Evolutionary conservation across 2,329 filamentous ascomycete species (phyloP).

Genomic region (Claviceps africana): DNA sequence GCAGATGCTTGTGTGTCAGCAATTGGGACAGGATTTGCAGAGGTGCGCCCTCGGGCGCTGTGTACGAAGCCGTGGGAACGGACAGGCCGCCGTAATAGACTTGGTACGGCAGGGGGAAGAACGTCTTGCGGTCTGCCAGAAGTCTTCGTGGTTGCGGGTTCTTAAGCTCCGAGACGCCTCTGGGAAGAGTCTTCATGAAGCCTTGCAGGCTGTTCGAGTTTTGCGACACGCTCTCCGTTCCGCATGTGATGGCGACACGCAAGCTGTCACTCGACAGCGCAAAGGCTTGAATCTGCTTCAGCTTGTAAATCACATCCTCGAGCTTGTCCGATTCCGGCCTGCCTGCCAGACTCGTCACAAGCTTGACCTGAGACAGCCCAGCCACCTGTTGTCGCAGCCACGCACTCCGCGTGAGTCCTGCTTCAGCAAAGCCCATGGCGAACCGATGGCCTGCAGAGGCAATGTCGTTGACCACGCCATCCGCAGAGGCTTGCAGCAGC

Average conservation of each 20-base stretch:
- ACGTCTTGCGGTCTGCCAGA: constrained; percentile 51
- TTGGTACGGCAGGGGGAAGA: constrained; percentile 92
- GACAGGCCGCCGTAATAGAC: constrained; percentile 86
- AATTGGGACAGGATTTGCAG: constrained; percentile 83
- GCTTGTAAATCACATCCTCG: constrained; percentile 61
- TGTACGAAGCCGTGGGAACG: constrained; percentile 73
- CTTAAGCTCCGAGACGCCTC: constrained; percentile 25
- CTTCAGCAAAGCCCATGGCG: constrained; percentile 71
- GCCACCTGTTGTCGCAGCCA: constrained; percentile 71
- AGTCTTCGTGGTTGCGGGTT: constrained; percentile 19
- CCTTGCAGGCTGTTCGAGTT: constrained; percentile 59
- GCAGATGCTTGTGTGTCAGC: constrained; percentile 88
- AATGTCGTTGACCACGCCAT: constrained; percentile 82
- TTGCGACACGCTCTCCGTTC: constrained; percentile 50
- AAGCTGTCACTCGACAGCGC: constrained; percentile 57
- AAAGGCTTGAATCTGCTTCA: constrained; percentile 72
- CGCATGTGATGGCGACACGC: constrained; percentile 76
- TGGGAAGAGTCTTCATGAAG: constrained; percentile 42
- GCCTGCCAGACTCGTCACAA: constrained; percentile 65
- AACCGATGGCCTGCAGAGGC: constrained; percentile 82
- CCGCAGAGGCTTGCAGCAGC: constrained; percentile 72
- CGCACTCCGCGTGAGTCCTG: constrained; percentile 58
- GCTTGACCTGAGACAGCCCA: constrained; percentile 79
- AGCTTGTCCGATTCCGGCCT: constrained; percentile 56
- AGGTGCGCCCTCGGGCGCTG: constrained; percentile 57